Base-by-base conservation (phyloP, 495 filamentous ascomycete species). In the Baudoinia panamericana region DNA sequence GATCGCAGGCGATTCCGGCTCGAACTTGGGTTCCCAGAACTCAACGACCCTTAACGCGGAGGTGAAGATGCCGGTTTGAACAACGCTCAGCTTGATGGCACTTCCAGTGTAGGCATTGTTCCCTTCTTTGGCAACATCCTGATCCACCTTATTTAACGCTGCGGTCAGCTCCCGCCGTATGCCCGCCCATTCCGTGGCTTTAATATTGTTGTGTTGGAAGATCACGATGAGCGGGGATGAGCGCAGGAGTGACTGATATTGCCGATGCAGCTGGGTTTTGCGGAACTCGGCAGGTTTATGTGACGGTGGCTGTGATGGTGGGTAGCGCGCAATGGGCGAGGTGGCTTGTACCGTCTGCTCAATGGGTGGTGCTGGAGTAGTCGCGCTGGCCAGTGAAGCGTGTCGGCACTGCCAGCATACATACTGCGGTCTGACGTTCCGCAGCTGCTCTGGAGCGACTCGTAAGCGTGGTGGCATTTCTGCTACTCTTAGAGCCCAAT, bases 131-230 rank as follows among this genome's bases (percentile, higher is more conserved):
- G 70, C 59, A 11, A 48, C 45, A 13, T 58, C 54, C 30, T 70
- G 64, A 51, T 84, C 78, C 2, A 83, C 72, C 36, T 77, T 82
- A 18, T 59, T 54, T 12, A 96, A 58, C 1, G 84, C 85, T 5
- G 62, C 61, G 17, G 61, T 57, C 15, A 97, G 64, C 63, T 96
- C 92, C 39, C 90, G 77, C 39, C 90, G 72, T 41, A 97, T 73
- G 10, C 77, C 76, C 21, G 75, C 68, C 88, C 86, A 94, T 71
- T 97, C 90, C 28, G 68, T 65, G 4, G 86, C 75, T 37, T 78
- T 81, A 36, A 97, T 66, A 60, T 95, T 96, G 70, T 87, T 93
- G 70, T 96, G 90, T 63, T 96, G 88, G 70, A 97, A 88, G 53
- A 96, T 66, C 43, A 97, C 72, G 55, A 93, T 78, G 18, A 96